Evolutionary conservation across 75 land plant species (phyloP).

Genomic region (Cunninghamia lanceolata): DNA sequence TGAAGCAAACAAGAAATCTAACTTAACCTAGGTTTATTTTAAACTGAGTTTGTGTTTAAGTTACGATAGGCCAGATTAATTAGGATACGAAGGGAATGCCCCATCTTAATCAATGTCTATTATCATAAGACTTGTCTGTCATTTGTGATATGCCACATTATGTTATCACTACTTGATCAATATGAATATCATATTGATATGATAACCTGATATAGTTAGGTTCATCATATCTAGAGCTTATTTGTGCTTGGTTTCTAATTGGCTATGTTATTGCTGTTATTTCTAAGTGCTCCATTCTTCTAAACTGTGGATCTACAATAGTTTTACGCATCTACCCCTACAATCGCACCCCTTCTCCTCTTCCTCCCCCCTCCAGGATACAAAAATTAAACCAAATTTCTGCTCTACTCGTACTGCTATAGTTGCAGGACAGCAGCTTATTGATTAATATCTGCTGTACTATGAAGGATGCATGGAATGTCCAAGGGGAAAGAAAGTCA

Average conservation of each 20-base stretch:
- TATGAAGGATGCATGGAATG: neutral
- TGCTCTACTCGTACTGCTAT: neutral
- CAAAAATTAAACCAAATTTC: no score
- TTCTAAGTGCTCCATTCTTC: neutral
- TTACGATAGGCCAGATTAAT: no score
- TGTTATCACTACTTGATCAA: neutral
- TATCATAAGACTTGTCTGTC: no score
- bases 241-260: neutral
- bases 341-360: neutral
- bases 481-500: neutral
- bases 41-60: no score
- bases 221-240: neutral
- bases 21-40: no score
- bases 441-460: neutral
- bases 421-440: neutral
- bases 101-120: no score
- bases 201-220: neutral
- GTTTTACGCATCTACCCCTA: no score
- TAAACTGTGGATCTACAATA: neutral
- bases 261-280: no score
- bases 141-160: neutral
- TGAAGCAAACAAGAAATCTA: no score
- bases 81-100: no score
- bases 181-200: neutral
- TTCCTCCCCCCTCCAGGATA: no score